Base-by-base conservation (phyloP, 139 green algal genomes). In the Nannochloris sp. region DNA sequence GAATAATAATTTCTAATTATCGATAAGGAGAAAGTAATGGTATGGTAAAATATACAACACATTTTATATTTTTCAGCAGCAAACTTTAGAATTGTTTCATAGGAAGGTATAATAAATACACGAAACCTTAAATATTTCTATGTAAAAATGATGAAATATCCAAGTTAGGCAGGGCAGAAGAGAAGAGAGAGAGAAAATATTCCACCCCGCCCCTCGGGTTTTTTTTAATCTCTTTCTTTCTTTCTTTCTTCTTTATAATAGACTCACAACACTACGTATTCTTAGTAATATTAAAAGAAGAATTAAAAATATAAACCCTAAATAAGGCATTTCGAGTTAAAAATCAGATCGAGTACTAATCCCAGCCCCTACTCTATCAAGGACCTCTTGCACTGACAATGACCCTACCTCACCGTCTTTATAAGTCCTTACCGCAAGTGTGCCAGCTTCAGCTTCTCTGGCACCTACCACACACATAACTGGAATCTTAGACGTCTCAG, bases 391-490 rank as follows among this genome's bases (percentile, higher is more conserved):
- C 3, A 53, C 33, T 3, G 48, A 55, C 62, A 91, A 24, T 7
- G 29, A n/a, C 4, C 85, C 87, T 42, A 89, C 39, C 54, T 93
- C 85, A 15, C 72, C 73, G 7, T 75, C 72, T 8, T 66, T 67
- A 48, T 91, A 89, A 31, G 82, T 83, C 19, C 89, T 74, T 45
- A 96, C 79, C 8, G 81, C 76, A 45, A 96, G 65, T 0, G 54
- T 69, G 32, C 73, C 61, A 19, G 64, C 54, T 32, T 87, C 82
- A 4, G 77, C 83, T 62, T 96, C 89, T 34, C 85, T 78, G 37
- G 67, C 60, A 5, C 90, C 90, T 27, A 96, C 73, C 34, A 96
- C 83, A 19, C 74, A 88, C 71, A 92, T 92, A 4, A 96, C 72
- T 6, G 90, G 90, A 1, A 83, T 88, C 75, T 95, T 96, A 36